Conservation (phyloP, 345 rosid genomes). For the Geranium rotundifolium region DNA sequence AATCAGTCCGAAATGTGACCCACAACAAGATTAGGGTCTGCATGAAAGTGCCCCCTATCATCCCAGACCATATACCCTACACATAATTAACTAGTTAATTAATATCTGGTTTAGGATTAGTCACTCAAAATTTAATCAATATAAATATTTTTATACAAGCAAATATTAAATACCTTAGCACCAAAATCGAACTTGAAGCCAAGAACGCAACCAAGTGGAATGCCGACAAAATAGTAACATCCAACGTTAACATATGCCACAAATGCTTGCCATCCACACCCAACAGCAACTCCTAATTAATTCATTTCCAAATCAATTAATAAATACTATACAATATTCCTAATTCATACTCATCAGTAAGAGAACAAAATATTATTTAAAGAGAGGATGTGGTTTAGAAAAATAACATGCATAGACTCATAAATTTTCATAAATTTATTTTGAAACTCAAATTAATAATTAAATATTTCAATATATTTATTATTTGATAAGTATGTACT, state of each 20-base stretch:
- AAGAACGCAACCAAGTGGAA: conserved; percentile 49
- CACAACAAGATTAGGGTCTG: conserved; percentile 41
- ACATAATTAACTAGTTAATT: not conserved
- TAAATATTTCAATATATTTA: too few species aligned
- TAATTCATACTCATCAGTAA: too few species aligned
- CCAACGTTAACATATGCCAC: conserved; percentile 76
- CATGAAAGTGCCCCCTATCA: conserved; percentile 55
- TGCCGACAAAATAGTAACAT: conserved; percentile 54
- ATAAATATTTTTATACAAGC: not conserved
- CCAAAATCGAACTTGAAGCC: conserved; percentile 48
- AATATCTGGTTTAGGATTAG: not conserved
- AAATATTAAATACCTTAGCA: conserved; percentile 28
- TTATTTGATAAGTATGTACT: too few species aligned
- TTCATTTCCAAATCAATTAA: too few species aligned
- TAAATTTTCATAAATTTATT: too few species aligned
- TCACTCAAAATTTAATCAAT: too few species aligned
- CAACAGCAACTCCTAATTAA: conserved; percentile 59
- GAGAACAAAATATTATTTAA: too few species aligned
- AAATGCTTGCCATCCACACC: conserved; percentile 83
- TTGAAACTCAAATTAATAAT: too few species aligned
- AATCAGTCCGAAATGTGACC: conserved; percentile 42
- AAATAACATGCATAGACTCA: too few species aligned
- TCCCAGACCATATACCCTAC: conserved; percentile 73
- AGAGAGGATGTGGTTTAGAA: too few species aligned
- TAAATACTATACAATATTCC: too few species aligned